phyloP scores from a whole-genome alignment of 345 rosid species.

The Mallotus nudiflorus region DNA sequence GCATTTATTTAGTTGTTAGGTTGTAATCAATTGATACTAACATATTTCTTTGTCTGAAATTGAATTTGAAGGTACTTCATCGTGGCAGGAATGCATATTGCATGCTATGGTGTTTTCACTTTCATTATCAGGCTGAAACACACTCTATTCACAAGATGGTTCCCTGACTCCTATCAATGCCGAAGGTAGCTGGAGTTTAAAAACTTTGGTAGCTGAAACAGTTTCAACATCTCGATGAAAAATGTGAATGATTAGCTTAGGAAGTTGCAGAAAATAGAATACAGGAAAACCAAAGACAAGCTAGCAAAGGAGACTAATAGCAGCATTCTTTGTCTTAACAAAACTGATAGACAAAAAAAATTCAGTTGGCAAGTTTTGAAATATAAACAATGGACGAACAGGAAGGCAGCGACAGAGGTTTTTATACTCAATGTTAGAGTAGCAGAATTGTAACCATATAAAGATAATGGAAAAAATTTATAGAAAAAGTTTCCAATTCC shows the following conservation, averaged over 20 bases:
- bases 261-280: constrained; percentile 4
- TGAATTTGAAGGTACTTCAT: constrained; percentile 68
- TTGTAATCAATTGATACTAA: not conserved
- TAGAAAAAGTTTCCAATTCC: not conserved
- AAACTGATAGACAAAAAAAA: not conserved
- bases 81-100: constrained; percentile 82
- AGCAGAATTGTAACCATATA: constrained; percentile 17
- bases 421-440: constrained; percentile 19
- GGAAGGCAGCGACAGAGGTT: constrained; percentile 12
- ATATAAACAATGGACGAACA: constrained; percentile 13
- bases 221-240: not conserved
- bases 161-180: constrained; percentile 57
- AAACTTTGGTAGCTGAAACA: not conserved
- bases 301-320: not conserved
- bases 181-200: constrained; percentile 11
- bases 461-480: not conserved
- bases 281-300: not conserved
- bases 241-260: not conserved
- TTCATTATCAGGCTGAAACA: constrained; percentile 73
- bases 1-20: not conserved
- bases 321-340: not conserved
- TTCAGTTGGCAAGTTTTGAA: constrained; percentile 27
- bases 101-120: constrained; percentile 73
- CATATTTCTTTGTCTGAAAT: not conserved
- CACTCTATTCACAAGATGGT: constrained; percentile 57